A percentile compares a stretch with the other conserved stretches of the same genome.
phyloP scores from a whole-genome alignment of 164 flowering plant species.

The Akebia trifoliata region DNA sequence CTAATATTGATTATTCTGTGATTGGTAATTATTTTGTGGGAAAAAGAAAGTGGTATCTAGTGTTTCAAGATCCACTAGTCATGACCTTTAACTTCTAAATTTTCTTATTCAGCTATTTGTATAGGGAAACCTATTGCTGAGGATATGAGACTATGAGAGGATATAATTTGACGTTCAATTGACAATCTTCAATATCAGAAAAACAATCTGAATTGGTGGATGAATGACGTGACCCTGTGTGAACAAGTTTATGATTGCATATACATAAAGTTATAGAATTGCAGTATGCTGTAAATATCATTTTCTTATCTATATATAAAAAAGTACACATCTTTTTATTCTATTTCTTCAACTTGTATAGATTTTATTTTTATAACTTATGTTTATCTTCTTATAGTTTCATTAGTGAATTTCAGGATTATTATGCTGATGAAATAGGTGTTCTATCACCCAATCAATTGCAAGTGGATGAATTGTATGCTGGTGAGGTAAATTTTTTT shows the following conservation, averaged over 20 bases:
- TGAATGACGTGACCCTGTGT: background rate
- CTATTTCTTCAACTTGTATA: background rate
- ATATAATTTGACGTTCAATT: no score
- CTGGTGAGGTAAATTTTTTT: slow-evolving; percentile 99
- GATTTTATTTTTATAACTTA: slow-evolving; percentile 1
- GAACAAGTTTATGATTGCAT: background rate
- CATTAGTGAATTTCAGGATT: slow-evolving; percentile 48
- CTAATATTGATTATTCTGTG: background rate
- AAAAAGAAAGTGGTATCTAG: background rate
- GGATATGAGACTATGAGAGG: background rate
- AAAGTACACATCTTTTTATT: no score
- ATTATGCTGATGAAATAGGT: slow-evolving; percentile 94
- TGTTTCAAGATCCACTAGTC: background rate
- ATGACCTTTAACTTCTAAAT: background rate
- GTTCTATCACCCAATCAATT: slow-evolving; percentile 89
- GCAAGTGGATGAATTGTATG: slow-evolving; percentile 74
- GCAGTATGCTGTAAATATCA: background rate
- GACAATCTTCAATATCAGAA: background rate
- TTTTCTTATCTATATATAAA: background rate
- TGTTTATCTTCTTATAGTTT: slow-evolving; percentile 1
- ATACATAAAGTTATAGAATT: background rate
- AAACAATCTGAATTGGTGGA: background rate
- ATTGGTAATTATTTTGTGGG: background rate
- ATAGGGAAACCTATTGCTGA: background rate
- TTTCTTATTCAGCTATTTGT: background rate